Evolutionary conservation across 208 protist genomes (phyloP).

Genomic region (Leishmania lainsoni): DNA sequence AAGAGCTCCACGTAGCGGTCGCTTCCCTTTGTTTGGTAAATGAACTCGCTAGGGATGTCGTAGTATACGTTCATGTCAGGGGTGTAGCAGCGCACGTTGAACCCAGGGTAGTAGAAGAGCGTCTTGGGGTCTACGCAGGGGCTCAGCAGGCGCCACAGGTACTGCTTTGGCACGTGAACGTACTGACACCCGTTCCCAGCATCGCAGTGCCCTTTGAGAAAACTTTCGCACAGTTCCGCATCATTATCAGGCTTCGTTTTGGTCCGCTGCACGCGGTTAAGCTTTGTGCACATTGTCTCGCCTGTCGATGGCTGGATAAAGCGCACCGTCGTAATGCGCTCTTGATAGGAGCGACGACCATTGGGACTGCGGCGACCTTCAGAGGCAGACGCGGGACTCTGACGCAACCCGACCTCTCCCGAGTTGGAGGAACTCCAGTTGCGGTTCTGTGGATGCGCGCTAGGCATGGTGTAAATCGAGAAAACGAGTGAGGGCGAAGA

Average conservation of each 20-base stretch:
- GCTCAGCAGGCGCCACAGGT: conserved; percentile 69
- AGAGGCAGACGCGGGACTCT: conserved; percentile 27
- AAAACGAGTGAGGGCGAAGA: not conserved
- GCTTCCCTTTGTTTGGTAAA: conserved; percentile 64
- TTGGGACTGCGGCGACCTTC: conserved; percentile 53
- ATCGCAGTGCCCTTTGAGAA: conserved; percentile 59
- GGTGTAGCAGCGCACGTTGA: conserved; percentile 75
- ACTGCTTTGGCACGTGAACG: conserved; percentile 71
- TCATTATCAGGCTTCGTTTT: conserved; percentile 40
- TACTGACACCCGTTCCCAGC: conserved; percentile 45
- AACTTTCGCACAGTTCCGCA: conserved; percentile 64
- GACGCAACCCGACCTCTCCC: conserved; percentile 26
- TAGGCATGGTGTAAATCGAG: conserved; percentile 13
- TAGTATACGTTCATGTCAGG: conserved; percentile 71
- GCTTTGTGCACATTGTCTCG: conserved; percentile 48
- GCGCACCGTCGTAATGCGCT: conserved; percentile 63
- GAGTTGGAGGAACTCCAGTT: conserved; percentile 40
- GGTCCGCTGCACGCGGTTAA: conserved; percentile 60
- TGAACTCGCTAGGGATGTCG: conserved; percentile 67
- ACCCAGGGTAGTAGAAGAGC: conserved; percentile 56
- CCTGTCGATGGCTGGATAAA: conserved; percentile 43
- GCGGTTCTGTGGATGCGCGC: conserved; percentile 23
- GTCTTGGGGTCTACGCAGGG: conserved; percentile 40
- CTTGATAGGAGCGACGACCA: conserved; percentile 45
- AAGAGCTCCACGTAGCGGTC: conserved; percentile 68